Evolutionary conservation across 2,329 filamentous ascomycete species (phyloP), one percentile per base, ranked within the genome.

Genomic region (Cladobotryum protrusum): DNA sequence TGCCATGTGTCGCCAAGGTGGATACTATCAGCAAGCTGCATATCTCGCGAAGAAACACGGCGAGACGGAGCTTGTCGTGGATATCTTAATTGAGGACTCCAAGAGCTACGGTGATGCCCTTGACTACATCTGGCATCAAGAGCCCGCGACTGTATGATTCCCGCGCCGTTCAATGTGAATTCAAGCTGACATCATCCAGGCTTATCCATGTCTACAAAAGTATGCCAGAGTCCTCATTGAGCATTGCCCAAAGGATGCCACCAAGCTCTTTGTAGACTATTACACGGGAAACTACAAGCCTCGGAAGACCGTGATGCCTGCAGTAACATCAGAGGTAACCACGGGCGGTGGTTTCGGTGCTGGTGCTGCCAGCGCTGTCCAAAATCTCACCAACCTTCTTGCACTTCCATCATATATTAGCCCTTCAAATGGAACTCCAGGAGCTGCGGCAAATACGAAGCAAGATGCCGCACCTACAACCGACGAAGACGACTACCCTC

Each of bases 1-100:
- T 56, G 83, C 86, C 2, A 96, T 99, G 90, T 99, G 93, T 63
- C 82, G 95, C 24, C 93, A 99, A 70, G 93, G 92, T 11, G 92
- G 93, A 1, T 99, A 99, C 67, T 95, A 86, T 61, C 91, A 97
- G 52, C 95, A 99, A 72, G 93, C 93, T 13, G 93, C 92, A 4
- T 99, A 95, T 61, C 77, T 99, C 35, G 93, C 95, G 6, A 88
- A 90, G 52, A 92, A 96, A 66, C 91, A 99, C 62, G 87, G 89
- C 5, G 93, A 99, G 65, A 89, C 89, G 56, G 90, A 96, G 51
- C 74, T 97, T 52, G 93, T 99, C 1, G 88, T 97, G 4, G 92
- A 96, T 63, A 96, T 99, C 43, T 67, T 99, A 46, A 91, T 99
- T 45, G 93, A 99, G 63, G 92, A 99, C 60, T 90, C 92, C 0